Evolutionary conservation across 192 early-diverging fungal species (phyloP), one percentile per base, ranked within the genome.

Genomic region (Gigaspora rosea): DNA sequence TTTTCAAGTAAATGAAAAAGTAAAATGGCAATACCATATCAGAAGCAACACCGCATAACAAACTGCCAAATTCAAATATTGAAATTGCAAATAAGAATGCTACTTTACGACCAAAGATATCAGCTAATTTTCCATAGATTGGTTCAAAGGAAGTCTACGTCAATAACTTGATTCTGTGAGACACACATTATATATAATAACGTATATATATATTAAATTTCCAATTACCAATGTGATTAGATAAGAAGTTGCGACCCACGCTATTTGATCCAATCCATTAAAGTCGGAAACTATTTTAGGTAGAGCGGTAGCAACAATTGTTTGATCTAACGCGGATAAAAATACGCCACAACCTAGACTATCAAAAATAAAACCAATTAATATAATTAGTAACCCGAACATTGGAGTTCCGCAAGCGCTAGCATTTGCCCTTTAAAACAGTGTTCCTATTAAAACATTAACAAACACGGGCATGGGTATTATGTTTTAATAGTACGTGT

Each of bases 201-300:
- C 1, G 22, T 27, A n/a, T 51, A 33, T 41, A 11, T 13, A 8
- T 41, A 57, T 7, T 18, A 41, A 41, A 13, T 52, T 2, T 13
- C 15, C 2, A 8, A 9, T 52, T 7, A 52, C 51, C 15, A 13
- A 2, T 52, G 51, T 52, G 2, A 93, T 79, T 54, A 93, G 77
- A 70, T 91, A 94, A 36, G 88, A 83, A 15, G 88, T 90, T 20
- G 90, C 94, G 54, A 97, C 90, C 95, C 95, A 97, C 3, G 91
- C 83, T 62, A 92, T 87, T 70, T 88, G 81, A 41, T 84, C 82
- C 84, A 82, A 33, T 85, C 83, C 33, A 92, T 92, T 27, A 27
- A 27, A 27, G 27, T 27, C 27, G 27, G 27, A 27, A 27, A 27
- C 27, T 27, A 27, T 27, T 33, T 66, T 85, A 11, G 90, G 89